phyloP scores from a whole-genome alignment of 495 filamentous ascomycete species.

The Annulohypoxylon stygium region DNA sequence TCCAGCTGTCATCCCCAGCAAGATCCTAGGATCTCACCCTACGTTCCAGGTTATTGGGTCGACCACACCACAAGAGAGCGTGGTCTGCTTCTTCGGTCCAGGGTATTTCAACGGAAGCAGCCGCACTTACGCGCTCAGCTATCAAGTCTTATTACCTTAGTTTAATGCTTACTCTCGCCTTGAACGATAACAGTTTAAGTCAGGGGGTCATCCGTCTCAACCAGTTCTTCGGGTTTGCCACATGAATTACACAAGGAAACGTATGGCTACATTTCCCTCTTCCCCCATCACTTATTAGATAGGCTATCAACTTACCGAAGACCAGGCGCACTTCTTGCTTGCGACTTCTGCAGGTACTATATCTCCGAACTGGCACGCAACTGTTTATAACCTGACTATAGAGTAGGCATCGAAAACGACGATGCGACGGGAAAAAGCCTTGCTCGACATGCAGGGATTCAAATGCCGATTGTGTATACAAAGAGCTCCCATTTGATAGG shows the following conservation, averaged over 20 bases:
- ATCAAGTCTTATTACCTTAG: constrained; percentile 31
- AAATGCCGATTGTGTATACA: constrained; percentile 54
- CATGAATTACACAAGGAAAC: constrained; percentile 56
- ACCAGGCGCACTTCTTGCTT: constrained; percentile 53
- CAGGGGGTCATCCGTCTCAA: constrained; percentile 34
- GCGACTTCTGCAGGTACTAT: constrained; percentile 52
- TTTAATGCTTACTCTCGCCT: constrained; percentile 41
- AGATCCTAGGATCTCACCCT: constrained; percentile 35
- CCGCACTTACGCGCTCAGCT: constrained; percentile 43
- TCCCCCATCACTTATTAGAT: constrained; percentile 15
- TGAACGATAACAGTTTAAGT: constrained; percentile 38
- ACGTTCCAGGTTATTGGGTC: constrained; percentile 40
- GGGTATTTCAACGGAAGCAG: constrained; percentile 46
- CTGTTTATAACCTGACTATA: constrained; percentile 23
- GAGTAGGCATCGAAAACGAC: constrained; percentile 51
- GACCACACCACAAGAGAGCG: constrained; percentile 24
- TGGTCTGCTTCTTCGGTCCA: constrained; percentile 21
- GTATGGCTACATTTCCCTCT: constrained; percentile 35
- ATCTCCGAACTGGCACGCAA: constrained; percentile 10
- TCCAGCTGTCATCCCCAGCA: constrained; percentile 29
- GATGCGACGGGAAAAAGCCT: constrained; percentile 53
- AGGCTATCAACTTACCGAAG: constrained; percentile 35
- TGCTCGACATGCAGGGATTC: constrained; percentile 53
- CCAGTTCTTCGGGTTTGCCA: constrained; percentile 39
- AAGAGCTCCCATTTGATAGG: constrained; percentile 53